Evolutionary conservation across 73 alveolate genomes (phyloP).

Genomic region (Paramecium octaurelia): DNA sequence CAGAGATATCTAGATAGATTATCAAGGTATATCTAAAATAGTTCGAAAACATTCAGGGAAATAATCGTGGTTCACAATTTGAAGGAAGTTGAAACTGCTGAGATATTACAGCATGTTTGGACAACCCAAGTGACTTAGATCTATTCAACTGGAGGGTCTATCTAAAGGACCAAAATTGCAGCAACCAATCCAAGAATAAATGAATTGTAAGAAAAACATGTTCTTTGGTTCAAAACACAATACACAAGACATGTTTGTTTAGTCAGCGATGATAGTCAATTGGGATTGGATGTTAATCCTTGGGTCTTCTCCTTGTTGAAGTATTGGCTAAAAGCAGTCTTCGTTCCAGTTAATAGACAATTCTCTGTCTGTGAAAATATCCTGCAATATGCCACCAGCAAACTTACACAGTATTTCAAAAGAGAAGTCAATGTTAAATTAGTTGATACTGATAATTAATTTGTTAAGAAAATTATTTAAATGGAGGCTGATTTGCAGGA

Average conservation of each 20-base stretch:
- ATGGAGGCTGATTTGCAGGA: background rate
- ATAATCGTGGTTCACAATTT: conserved; percentile 55
- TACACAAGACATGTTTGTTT: conserved; percentile 57
- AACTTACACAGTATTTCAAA: conserved; percentile 4
- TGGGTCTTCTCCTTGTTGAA: conserved; percentile 18
- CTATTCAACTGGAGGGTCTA: conserved; percentile 34
- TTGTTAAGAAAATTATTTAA: background rate
- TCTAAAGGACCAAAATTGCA: conserved; percentile 21
- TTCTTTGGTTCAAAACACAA: conserved; percentile 49
- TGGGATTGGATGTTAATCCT: conserved; percentile 41
- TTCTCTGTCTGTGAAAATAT: conserved; percentile 31
- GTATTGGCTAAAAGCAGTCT: conserved; percentile 51
- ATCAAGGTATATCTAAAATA: conserved; percentile 7
- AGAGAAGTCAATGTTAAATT: conserved; percentile 6
- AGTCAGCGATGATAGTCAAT: background rate
- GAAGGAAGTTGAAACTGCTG: conserved; percentile 54
- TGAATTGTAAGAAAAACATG: conserved; percentile 41
- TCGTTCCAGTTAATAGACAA: conserved; percentile 17
- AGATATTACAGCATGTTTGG: conserved; percentile 22
- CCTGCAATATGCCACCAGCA: background rate
- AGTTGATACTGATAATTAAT: background rate
- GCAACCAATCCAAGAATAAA: background rate
- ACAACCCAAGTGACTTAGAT: background rate
- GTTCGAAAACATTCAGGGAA: conserved; percentile 48
- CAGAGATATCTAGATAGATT: conserved; percentile 46